Base-by-base conservation (phyloP, 2,329 filamentous ascomycete genomes). In the Diaporthe caulivora region DNA sequence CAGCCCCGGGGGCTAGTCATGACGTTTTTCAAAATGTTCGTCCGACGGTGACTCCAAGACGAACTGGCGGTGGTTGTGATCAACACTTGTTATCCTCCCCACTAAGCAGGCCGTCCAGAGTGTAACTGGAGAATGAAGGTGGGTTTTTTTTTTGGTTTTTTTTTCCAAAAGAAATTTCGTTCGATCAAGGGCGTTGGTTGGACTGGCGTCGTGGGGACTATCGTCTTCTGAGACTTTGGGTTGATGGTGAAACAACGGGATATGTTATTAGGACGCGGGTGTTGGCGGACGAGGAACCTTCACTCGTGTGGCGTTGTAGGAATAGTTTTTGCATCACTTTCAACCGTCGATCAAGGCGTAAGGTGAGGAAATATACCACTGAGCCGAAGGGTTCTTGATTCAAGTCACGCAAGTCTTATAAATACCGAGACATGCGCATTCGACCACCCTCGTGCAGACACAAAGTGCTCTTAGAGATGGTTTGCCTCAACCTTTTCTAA, bases 171-270 rank as follows among this genome's bases (percentile, higher is more conserved):
- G 9, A 34, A 34, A 34, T n/a, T n/a, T n/a, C n/a, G 53, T 6
- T 31, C 9, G 17, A 51, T 7, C 10, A 40, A 37, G 10, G 68
- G 55, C 68, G 55, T 62, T 60, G 24, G 68, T 71, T 44, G 44
- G 44, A 62, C 40, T 15, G 55, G 55, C 37, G 68, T 53, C 13
- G 11, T 21, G 44, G 44, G 5, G 21, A 31, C n/a, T 31, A 7
- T 15, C 21, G 44, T 53, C 15, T 37, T 65, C 8, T 15, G 29
- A 24, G 17, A 37, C 15, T 65, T 40, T 3, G 21, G 31, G 29
- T 26, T 51, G 8, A 40, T 17, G 62, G 21, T 13, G 29, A 51
- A 51, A 65, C 13, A 15, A n/a, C 29, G 21, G 31, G 24, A 37
- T 13, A 26, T 65, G 21, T 15, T 51, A 15, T 51, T 51, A 37